A percentile compares a stretch with the other conserved stretches of the same genome.
These are phyloP conservation scores for Rhizoctonia solani DNA, from an alignment of 1,284 basidiomycete genomes.

Conservation along the genomic window DNA sequence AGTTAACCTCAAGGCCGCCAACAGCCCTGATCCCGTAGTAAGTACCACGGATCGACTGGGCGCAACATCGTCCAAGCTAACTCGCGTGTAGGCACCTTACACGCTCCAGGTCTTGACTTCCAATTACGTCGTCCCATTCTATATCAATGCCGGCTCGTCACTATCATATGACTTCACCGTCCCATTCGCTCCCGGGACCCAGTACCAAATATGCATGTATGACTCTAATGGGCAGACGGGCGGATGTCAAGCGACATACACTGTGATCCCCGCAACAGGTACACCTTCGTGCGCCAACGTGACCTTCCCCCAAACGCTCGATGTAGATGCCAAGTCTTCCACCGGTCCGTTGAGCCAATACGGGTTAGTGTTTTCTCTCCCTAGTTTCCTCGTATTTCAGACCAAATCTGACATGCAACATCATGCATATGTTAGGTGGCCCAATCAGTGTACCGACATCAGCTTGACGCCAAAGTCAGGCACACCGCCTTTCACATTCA, in stretches of 20 bases:
- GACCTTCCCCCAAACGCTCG: slow-evolving; percentile 27
- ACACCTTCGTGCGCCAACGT: slow-evolving; percentile 30
- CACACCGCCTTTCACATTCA: slow-evolving; percentile 61
- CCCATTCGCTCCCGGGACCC: slow-evolving; percentile 60
- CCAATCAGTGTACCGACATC: slow-evolving; percentile 52
- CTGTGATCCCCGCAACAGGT: slow-evolving; percentile 48
- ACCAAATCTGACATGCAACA: neutral
- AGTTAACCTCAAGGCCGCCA: too few relatives aligned
- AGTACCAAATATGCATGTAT: slow-evolving; percentile 70
- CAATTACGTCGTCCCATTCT: slow-evolving; percentile 56
- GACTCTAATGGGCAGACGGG: slow-evolving; percentile 59
- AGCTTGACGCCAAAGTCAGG: slow-evolving; percentile 56
- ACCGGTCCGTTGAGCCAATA: slow-evolving; percentile 25
- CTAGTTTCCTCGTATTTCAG: neutral
- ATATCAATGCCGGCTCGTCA: slow-evolving; percentile 54
- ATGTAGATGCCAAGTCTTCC: slow-evolving; percentile 20
- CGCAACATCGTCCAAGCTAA: too few relatives aligned
- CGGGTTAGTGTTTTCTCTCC: slow-evolving; percentile 5
- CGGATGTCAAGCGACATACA: slow-evolving; percentile 62
- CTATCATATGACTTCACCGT: slow-evolving; percentile 61
- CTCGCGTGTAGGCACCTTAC: slow-evolving; percentile 59
- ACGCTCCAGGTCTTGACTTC: slow-evolving; percentile 65
- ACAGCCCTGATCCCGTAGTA: slow-evolving; percentile 55
- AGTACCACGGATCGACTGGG: neutral
- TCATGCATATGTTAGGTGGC: slow-evolving; percentile 45